Base-by-base conservation (phyloP, 1,139 yeast species). In the Yamadazyma oceani region DNA sequence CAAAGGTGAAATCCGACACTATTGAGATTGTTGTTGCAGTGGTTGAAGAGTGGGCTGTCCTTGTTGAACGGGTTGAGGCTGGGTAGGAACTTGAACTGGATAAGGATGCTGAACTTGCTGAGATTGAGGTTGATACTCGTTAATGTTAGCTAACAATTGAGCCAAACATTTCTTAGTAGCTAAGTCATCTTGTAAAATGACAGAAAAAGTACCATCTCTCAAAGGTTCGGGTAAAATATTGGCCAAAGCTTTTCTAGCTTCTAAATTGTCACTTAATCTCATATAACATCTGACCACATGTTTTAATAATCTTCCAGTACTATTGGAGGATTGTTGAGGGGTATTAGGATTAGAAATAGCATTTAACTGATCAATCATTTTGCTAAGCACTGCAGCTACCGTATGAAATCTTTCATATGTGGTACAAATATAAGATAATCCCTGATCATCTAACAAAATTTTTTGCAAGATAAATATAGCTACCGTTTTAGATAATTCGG, bases 381-480 rank as follows among this genome's bases (percentile, higher is more conserved):
- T 79, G 25, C 87, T 78, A 45, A 92, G 72, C 1, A 92, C 98
- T 32, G 86, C 82, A 1, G 95, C 87, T 23, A 92, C 97, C 2
- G 98, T 96, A 46, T 85, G 89, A 58, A 92, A 92, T 51, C 98
- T 74, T 61, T 92, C 97, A 57, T 83, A 87, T 0, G 97, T 90
- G 42, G 95, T 95, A 64, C 98, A 92, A 17, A 92, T 87, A 63
- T 92, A 92, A 26, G 82, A 78, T 45, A 92, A 73, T 0, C 98
- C 98, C 51, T 85, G 82, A 56, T 92, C 97, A 61, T 92, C 97
- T 50, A 88, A 75, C 39, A 92, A 69, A 38, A 92, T 90, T 62
- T 90, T 92, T 57, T 92, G 97, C 35, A 92, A 82, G 45, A 92
- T 90, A 50, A 90, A 90, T 40, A 92, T 90, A 3, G 98, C 98